Evolutionary conservation across 1,284 basidiomycete genomes (phyloP).

Genomic region (Puccinia horiana): DNA sequence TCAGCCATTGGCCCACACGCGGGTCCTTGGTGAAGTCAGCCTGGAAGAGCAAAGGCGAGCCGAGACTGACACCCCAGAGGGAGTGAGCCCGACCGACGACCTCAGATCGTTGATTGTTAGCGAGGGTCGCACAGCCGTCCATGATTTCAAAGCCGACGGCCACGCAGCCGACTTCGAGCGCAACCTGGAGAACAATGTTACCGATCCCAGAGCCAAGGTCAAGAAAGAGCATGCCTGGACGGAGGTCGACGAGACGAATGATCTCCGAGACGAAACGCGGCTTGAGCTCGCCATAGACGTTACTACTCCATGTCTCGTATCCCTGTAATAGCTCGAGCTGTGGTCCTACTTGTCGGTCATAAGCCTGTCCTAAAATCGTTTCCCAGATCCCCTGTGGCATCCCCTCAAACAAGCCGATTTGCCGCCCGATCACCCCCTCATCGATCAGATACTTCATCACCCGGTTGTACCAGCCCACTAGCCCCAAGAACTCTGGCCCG

Average conservation of each 20-base stretch:
- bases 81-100: conserved; percentile 60
- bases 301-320: conserved; percentile 59
- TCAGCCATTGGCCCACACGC: conserved; percentile 54
- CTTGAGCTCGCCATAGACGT: conserved; percentile 60
- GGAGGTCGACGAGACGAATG: conserved; percentile 57
- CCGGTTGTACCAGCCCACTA: conserved; percentile 62
- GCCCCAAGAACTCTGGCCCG: conserved; percentile 62
- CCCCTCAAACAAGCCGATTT: conserved; percentile 55
- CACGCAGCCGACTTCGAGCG: conserved; percentile 62
- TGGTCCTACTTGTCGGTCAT: conserved; percentile 64
- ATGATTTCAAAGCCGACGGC: conserved; percentile 64
- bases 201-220: conserved; percentile 66
- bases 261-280: conserved; percentile 60
- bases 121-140: conserved; percentile 61
- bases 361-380: conserved; percentile 63
- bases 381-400: conserved; percentile 60
- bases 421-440: conserved; percentile 57
- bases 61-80: conserved; percentile 62
- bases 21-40: conserved; percentile 62
- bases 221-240: conserved; percentile 59
- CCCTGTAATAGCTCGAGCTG: conserved; percentile 61
- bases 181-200: conserved; percentile 64
- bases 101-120: conserved; percentile 62
- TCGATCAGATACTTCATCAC: conserved; percentile 60
- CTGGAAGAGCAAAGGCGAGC: conserved; percentile 61